phyloP scores from a whole-genome alignment of 352 stramenopile species.

The Phytopythium sindhum region DNA sequence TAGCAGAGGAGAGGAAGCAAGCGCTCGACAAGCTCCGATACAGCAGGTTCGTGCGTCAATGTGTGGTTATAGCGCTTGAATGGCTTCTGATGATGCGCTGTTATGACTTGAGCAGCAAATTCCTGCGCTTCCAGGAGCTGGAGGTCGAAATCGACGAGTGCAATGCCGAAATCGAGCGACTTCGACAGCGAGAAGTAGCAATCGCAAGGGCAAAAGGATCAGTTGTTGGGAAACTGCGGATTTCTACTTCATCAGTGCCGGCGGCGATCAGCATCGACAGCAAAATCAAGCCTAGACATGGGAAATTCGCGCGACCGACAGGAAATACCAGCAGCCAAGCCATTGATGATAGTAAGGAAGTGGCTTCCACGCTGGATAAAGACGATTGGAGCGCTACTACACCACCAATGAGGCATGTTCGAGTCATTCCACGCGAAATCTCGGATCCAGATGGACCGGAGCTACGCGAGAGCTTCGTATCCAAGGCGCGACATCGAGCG shows the following conservation, averaged over 20 bases:
- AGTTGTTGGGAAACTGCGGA: slow-evolving; percentile 44
- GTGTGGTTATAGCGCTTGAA: neutral
- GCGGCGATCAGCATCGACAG: neutral
- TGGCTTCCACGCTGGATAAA: neutral
- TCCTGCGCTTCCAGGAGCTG: slow-evolving; percentile 63
- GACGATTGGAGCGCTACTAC: neutral
- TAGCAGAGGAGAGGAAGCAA: slow-evolving; percentile 52
- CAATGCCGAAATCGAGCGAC: slow-evolving; percentile 44
- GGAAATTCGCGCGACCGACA: neutral
- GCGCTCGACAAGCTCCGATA: slow-evolving; percentile 52
- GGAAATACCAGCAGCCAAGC: neutral
- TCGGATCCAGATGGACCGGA: neutral
- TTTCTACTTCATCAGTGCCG: slow-evolving; percentile 17
- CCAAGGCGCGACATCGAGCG: slow-evolving; percentile 45
- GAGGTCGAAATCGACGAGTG: slow-evolving; percentile 63
- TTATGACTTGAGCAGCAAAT: slow-evolving; percentile 37
- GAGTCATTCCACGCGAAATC: neutral
- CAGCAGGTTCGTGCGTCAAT: slow-evolving; percentile 34
- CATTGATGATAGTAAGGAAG: neutral
- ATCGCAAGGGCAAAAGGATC: neutral
- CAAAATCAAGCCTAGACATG: neutral
- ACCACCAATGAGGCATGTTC: neutral
- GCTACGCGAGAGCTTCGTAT: slow-evolving; percentile 44
- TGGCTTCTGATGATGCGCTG: neutral
- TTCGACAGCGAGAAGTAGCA: slow-evolving; percentile 26